Base-by-base conservation (phyloP, 176 grass and related monocot genomes). In the Oropetium thomaeum region DNA sequence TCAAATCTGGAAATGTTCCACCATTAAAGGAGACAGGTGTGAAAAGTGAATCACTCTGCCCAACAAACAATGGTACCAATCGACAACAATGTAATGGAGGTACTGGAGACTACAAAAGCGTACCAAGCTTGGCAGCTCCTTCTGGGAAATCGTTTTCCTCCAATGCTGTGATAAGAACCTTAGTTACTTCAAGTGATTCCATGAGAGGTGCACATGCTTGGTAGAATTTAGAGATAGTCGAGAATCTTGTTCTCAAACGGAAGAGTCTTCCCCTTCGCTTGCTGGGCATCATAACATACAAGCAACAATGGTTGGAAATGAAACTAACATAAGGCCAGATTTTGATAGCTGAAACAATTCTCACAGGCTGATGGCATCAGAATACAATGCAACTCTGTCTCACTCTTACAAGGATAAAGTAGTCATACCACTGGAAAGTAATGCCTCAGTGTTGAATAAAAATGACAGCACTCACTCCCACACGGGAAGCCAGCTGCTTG, bases 381-480 rank as follows among this genome's bases (percentile, higher is more conserved):
- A 90, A 62, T 82, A 51, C 49, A 86, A 84, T 71, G 28, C 58
- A 70, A 84, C 58, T 81, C 76, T 55, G 1, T 82, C 71, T 53
- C 65, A 88, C 73, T 76, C 52, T 65, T 75, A 83, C 76, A 89
- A 77, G 64, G 87, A 90, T 86, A 77, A 61, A 49, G 59, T 51
- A 53, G 45, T 53, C 14, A 30, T 79, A 65, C 70, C 76, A 77
- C 73, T 62, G 22, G 85, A 87, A 62, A 60, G 65, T 71, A 87
- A 78, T 85, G 58, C 83, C 33, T 80, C 83, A 11, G 30, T 70
- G 55, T 47, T 70, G 69, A 76, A 37, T 37, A 69, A 85, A 65
- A 93, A 81, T 71, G 65, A 84, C 57, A 67, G 41, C 84, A 81
- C 55, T 60, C 74, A 83, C 5, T 8, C 33, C 74, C 52, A 4